These are phyloP conservation scores for Candida nonsorbophila DNA, from an alignment of 805 yeast species.

Conservation along the genomic window DNA sequence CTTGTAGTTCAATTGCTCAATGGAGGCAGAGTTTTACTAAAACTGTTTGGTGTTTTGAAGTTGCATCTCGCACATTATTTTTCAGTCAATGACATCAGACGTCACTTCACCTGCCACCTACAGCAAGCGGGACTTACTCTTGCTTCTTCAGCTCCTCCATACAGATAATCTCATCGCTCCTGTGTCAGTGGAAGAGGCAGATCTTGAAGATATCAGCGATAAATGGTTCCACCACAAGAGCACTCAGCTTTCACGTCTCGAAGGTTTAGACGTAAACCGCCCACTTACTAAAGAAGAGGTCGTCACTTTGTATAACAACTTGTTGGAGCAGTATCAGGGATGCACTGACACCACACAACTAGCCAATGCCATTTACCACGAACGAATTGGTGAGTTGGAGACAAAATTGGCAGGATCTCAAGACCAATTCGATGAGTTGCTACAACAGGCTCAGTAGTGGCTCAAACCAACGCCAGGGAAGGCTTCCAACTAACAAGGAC, in stretches of 20 bases:
- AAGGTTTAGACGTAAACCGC: slow-evolving; percentile 9
- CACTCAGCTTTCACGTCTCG: slow-evolving; percentile 16
- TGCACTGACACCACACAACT: slow-evolving; percentile 32
- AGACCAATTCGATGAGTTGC: slow-evolving; percentile 14
- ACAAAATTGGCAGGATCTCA: slow-evolving; percentile 17
- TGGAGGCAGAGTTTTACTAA: too few relatives aligned
- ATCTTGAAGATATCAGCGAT: slow-evolving; percentile 16
- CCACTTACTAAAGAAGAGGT: slow-evolving; percentile 16
- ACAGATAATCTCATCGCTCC: slow-evolving; percentile 24
- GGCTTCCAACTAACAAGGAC: too few relatives aligned
- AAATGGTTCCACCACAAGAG: slow-evolving; percentile 27
- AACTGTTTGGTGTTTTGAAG: too few relatives aligned
- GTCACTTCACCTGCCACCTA: too few relatives aligned
- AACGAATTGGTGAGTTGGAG: slow-evolving; percentile 28
- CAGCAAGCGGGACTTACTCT: slow-evolving; percentile 25
- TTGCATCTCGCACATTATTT: too few relatives aligned
- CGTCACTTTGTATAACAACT: slow-evolving; percentile 17
- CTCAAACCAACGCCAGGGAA: too few relatives aligned
- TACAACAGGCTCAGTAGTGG: too few relatives aligned
- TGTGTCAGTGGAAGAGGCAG: slow-evolving; percentile 11
- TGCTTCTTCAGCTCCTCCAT: slow-evolving; percentile 34
- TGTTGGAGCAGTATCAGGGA: slow-evolving; percentile 17
- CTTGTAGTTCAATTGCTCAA: too few relatives aligned
- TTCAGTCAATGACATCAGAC: too few relatives aligned
- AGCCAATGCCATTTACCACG: slow-evolving; percentile 30